Percentiles rank a stretch among this genome's conserved stretches.
Conservation (phyloP, 345 rosid genomes). For the Adansonia digitata region DNA sequence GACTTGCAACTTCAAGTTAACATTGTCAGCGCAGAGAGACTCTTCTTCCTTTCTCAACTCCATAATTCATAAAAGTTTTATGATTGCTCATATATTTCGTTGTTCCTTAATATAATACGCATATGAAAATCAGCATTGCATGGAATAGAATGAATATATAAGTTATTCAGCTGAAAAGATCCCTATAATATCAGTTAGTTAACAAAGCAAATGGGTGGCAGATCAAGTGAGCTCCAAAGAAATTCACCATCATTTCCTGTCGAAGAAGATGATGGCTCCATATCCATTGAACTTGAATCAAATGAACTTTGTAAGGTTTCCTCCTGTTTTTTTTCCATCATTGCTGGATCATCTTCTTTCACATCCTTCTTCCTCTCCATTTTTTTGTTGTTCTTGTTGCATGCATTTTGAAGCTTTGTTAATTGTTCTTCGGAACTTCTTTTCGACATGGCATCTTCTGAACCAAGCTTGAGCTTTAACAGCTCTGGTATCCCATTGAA, state of each 20-base stretch:
- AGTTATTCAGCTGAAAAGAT: background rate
- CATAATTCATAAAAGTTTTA: background rate
- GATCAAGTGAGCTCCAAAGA: conserved; percentile 67
- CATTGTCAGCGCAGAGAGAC: background rate
- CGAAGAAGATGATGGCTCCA: conserved; percentile 24
- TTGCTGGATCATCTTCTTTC: conserved; percentile 16
- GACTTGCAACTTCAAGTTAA: background rate
- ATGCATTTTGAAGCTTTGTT: conserved; percentile 33
- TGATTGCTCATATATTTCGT: background rate
- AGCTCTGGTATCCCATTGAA: conserved; percentile 58
- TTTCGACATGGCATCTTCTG: conserved; percentile 21
- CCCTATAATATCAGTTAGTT: conserved; percentile 24
- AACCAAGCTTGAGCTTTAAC: conserved; percentile 36
- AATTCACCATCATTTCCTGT: conserved; percentile 37
- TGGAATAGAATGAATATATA: conserved; percentile 13
- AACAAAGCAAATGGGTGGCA: conserved; percentile 55
- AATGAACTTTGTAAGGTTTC: conserved; percentile 17
- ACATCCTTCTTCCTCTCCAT: conserved; percentile 11
- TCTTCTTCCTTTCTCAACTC: background rate
- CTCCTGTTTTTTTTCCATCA: conserved; percentile 16
- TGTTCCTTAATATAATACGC: background rate
- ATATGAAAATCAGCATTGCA: background rate
- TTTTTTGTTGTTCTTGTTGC: conserved; percentile 22
- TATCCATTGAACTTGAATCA: conserved; percentile 3
- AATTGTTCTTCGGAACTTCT: conserved; percentile 25